Evolutionary conservation across 2,329 filamentous ascomycete species (phyloP).

Genomic region (Lasiodiplodia gonubiensis): DNA sequence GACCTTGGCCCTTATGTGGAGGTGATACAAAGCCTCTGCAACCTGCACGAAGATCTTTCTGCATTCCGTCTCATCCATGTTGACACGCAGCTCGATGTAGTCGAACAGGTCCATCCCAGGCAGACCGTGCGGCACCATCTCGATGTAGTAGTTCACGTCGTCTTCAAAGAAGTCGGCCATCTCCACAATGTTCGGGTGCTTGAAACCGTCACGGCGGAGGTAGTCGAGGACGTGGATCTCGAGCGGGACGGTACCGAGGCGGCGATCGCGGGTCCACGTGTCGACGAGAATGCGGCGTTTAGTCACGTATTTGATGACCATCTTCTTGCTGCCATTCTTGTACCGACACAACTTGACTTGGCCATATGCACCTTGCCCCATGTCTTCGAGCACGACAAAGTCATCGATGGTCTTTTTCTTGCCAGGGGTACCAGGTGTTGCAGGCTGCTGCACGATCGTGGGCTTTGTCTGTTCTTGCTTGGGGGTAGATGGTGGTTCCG

Average conservation of each 20-base stretch:
- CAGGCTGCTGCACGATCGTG: slow-evolving; percentile 1
- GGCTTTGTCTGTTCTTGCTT: not conserved
- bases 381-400: slow-evolving; percentile 92
- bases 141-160: slow-evolving; percentile 95
- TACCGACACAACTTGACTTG: slow-evolving; percentile 94
- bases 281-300: slow-evolving; percentile 96
- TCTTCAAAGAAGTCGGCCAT: slow-evolving; percentile 77
- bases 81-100: slow-evolving; percentile 94
- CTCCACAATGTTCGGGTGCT: slow-evolving; percentile 70
- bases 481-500: slow-evolving; percentile 36
- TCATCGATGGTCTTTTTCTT: slow-evolving; percentile 85
- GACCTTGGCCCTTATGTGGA: slow-evolving; percentile 88
- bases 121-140: slow-evolving; percentile 93
- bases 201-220: slow-evolving; percentile 73
- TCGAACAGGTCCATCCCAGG: slow-evolving; percentile 99
- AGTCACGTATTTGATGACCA: slow-evolving; percentile 96
- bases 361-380: slow-evolving; percentile 97
- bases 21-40: slow-evolving; percentile 83
- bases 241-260: slow-evolving; percentile 89
- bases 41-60: slow-evolving; percentile 96
- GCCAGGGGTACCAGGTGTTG: slow-evolving; percentile 18
- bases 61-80: slow-evolving; percentile 95
- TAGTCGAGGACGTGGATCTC: slow-evolving; percentile 98
- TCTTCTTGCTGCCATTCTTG: slow-evolving; percentile 77
- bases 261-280: slow-evolving; percentile 94